Evolutionary conservation across 164 flowering plant species (phyloP).

Genomic region (Santalum album): DNA sequence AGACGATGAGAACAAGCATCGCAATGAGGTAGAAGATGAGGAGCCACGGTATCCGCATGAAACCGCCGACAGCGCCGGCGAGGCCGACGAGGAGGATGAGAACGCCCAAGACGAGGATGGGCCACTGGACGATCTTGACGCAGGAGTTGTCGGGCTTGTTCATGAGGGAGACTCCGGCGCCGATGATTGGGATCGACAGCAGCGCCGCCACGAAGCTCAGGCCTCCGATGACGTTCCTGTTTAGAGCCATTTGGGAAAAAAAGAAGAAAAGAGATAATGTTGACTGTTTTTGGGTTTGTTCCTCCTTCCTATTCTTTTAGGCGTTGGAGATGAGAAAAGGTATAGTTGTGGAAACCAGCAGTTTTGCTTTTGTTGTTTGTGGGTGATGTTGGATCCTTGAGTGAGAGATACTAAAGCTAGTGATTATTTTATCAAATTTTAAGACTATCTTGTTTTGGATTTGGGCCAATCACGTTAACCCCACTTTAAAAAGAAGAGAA

Average conservation of each 20-base stretch:
- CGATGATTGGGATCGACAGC: slow-evolving; percentile 77
- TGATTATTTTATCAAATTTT: too few relatives aligned
- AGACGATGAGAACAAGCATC: slow-evolving; percentile 60
- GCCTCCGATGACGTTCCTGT: slow-evolving; percentile 77
- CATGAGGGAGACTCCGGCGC: slow-evolving; percentile 82
- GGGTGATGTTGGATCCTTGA: too few relatives aligned
- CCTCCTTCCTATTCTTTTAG: too few relatives aligned
- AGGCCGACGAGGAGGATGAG: slow-evolving; percentile 53
- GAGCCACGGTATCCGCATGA: slow-evolving; percentile 66
- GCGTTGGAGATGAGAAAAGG: too few relatives aligned
- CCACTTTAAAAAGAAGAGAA: too few relatives aligned
- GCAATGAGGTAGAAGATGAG: slow-evolving; percentile 59
- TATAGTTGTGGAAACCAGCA: too few relatives aligned
- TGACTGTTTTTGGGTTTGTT: too few relatives aligned
- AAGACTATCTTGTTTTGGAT: too few relatives aligned
- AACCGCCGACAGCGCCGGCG: slow-evolving; percentile 72
- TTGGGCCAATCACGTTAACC: too few relatives aligned
- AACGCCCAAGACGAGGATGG: slow-evolving; percentile 70
- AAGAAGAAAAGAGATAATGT: too few relatives aligned
- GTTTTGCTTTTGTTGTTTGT: too few relatives aligned
- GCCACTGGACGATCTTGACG: slow-evolving; percentile 82
- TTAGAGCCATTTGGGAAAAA: slow-evolving; percentile 83
- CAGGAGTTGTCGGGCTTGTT: slow-evolving; percentile 71
- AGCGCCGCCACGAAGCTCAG: slow-evolving; percentile 79
- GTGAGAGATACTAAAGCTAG: too few relatives aligned